These are phyloP conservation scores for Populus trichocarpa DNA, from an alignment of 441 rosid genomes.

Conservation along the genomic window DNA sequence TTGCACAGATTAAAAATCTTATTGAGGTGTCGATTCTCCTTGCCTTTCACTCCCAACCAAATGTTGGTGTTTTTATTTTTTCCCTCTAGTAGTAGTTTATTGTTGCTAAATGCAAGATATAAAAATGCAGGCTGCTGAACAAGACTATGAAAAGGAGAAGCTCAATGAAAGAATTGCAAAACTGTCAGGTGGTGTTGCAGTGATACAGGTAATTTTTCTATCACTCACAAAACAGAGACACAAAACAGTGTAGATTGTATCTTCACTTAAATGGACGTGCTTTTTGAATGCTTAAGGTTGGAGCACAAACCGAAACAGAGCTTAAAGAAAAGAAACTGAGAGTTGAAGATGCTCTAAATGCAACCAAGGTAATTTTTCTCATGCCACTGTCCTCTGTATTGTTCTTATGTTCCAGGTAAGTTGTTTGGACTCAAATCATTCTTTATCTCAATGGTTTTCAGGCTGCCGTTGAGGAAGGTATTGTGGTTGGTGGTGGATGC, in stretches of 20 bases:
- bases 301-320: conserved; percentile 98
- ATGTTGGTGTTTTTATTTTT: not conserved
- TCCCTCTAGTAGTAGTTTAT: not conserved
- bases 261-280: not conserved
- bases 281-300: conserved; percentile 47
- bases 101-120: not conserved
- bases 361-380: conserved; percentile 61
- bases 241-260: not conserved
- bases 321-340: conserved; percentile 93
- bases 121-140: conserved; percentile 67
- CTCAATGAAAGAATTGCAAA: conserved; percentile 91
- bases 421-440: not conserved
- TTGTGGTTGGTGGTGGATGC: conserved; percentile 96
- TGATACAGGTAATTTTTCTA: conserved; percentile 57
- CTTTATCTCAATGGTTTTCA: conserved; percentile 18
- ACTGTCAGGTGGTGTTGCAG: conserved; percentile 91
- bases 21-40: conserved; percentile 50
- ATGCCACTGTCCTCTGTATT: not conserved
- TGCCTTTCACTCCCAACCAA: not conserved
- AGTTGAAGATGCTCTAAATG: conserved; percentile 97
- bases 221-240: not conserved
- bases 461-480: conserved; percentile 98
- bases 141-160: conserved; percentile 90
- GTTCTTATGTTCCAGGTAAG: not conserved
- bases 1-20: conserved; percentile 76